These are phyloP conservation scores for Euphorbia corollata DNA, from an alignment of 441 rosid species.

Conservation along the genomic window DNA sequence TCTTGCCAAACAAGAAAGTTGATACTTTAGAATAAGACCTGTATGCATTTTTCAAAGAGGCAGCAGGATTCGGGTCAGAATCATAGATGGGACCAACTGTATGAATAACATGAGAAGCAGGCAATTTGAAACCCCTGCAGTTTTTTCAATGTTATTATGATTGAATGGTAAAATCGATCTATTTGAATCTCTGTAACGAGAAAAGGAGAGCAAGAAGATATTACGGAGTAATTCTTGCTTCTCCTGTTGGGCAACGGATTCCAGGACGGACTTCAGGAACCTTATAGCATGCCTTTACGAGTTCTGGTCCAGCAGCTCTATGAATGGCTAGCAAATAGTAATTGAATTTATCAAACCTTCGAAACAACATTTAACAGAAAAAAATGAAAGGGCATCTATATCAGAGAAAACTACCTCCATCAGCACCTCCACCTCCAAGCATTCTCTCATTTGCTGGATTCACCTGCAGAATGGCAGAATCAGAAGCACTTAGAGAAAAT, in stretches of 20 bases:
- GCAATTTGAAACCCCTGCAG: constrained; percentile 75
- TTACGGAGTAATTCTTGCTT: constrained; percentile 78
- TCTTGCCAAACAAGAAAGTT: background rate
- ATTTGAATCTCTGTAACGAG: background rate
- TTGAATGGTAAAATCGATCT: background rate
- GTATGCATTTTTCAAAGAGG: constrained; percentile 48
- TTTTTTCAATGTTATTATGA: constrained; percentile 9
- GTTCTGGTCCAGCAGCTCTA: constrained; percentile 82
- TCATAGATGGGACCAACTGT: constrained; percentile 84
- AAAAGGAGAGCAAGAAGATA: constrained; percentile 13
- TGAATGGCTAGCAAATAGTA: constrained; percentile 53
- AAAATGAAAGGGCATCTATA: background rate
- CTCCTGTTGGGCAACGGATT: constrained; percentile 72
- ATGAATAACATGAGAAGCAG: constrained; percentile 72
- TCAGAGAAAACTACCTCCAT: constrained; percentile 54
- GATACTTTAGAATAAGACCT: constrained; percentile 30
- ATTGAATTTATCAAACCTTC: background rate
- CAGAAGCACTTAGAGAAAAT: too few species aligned
- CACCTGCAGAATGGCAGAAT: constrained; percentile 32
- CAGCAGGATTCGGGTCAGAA: constrained; percentile 41
- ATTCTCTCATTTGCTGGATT: constrained; percentile 74
- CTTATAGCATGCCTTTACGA: constrained; percentile 61
- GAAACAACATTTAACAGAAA: background rate
- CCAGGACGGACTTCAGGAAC: constrained; percentile 70
- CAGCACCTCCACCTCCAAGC: constrained; percentile 94